Percentiles rank a stretch among this genome's conserved stretches.
phyloP scores from a whole-genome alignment of 179 eudicot genomes.

The Heliamphora pulchella region DNA sequence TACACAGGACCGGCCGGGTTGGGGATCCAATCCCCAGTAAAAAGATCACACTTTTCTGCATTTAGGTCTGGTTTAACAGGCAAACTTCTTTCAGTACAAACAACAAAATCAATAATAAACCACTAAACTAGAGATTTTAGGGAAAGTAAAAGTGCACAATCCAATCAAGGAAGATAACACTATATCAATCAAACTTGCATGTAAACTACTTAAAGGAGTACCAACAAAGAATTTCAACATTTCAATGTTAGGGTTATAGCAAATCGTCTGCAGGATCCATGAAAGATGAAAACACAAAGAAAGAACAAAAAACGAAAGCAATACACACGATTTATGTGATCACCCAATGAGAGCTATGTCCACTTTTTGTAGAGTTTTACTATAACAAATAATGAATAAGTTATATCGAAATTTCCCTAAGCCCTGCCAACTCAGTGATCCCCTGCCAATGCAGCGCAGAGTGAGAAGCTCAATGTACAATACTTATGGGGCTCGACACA shows the following conservation, averaged over 20 bases:
- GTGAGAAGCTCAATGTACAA: too few species aligned
- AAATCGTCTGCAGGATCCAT: too few species aligned
- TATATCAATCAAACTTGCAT: not conserved
- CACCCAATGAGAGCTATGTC: too few species aligned
- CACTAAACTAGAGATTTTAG: not conserved
- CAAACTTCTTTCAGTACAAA: not conserved
- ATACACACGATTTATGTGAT: too few species aligned
- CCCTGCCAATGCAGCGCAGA: too few species aligned
- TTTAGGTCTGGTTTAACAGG: not conserved
- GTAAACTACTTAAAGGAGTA: not conserved
- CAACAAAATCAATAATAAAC: not conserved
- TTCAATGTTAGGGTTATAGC: not conserved
- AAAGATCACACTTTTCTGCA: constrained; percentile 44
- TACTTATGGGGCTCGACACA: too few species aligned
- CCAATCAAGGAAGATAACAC: constrained; percentile 10
- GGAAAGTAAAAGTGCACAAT: not conserved
- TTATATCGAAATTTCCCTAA: too few species aligned
- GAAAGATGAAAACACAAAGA: too few species aligned
- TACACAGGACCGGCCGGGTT: constrained; percentile 51
- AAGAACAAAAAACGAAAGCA: too few species aligned
- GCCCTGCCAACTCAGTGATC: too few species aligned
- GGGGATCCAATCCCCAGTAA: constrained; percentile 47
- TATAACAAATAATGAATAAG: too few species aligned
- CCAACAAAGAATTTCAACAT: not conserved
- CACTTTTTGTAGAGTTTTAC: too few species aligned